These are phyloP conservation scores for Cadophora luteo-olivacea DNA, from an alignment of 2,329 filamentous ascomycete genomes.

Conservation along the genomic window DNA sequence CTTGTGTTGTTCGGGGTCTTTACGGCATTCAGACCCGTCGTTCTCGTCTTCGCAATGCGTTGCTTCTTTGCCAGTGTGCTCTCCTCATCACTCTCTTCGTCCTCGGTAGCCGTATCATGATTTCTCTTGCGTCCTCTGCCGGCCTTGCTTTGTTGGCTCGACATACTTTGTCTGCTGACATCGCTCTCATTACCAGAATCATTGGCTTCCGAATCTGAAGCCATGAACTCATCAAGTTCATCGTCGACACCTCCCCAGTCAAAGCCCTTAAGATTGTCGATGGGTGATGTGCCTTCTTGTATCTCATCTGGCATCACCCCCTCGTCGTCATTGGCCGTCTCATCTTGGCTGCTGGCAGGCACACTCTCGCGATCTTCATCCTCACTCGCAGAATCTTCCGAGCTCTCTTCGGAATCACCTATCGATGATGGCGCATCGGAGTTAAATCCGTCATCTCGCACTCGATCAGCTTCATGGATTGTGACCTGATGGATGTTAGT, in stretches of 20 bases:
- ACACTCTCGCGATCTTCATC: slow-evolving; percentile 44
- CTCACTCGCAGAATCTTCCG: slow-evolving; percentile 44
- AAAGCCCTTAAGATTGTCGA: slow-evolving; percentile 62
- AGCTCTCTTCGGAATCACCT: slow-evolving; percentile 51
- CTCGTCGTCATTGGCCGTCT: slow-evolving; percentile 50
- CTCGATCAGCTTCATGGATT: slow-evolving; percentile 71
- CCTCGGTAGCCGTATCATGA: slow-evolving; percentile 46
- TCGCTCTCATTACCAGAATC: slow-evolving; percentile 38
- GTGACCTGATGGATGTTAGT: slow-evolving; percentile 55
- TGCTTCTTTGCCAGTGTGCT: slow-evolving; percentile 59
- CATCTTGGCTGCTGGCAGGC: slow-evolving; percentile 42
- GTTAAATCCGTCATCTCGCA: slow-evolving; percentile 48
- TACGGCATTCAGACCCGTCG: slow-evolving; percentile 55
- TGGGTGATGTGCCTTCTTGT: slow-evolving; percentile 57
- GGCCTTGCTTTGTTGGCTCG: slow-evolving; percentile 33
- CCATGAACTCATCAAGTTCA: slow-evolving; percentile 78
- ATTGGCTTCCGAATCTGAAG: slow-evolving; percentile 58
- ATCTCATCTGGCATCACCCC: slow-evolving; percentile 58
- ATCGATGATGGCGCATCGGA: slow-evolving; percentile 52
- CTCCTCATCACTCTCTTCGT: slow-evolving; percentile 56
- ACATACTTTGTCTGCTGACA: slow-evolving; percentile 27
- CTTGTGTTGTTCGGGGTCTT: slow-evolving; percentile 48
- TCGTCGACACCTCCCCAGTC: slow-evolving; percentile 71
- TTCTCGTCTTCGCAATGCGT: slow-evolving; percentile 53
- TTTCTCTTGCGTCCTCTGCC: slow-evolving; percentile 43